These are phyloP conservation scores for Thalassia testudinum DNA, from an alignment of 116 monocot genomes.

Conservation along the genomic window DNA sequence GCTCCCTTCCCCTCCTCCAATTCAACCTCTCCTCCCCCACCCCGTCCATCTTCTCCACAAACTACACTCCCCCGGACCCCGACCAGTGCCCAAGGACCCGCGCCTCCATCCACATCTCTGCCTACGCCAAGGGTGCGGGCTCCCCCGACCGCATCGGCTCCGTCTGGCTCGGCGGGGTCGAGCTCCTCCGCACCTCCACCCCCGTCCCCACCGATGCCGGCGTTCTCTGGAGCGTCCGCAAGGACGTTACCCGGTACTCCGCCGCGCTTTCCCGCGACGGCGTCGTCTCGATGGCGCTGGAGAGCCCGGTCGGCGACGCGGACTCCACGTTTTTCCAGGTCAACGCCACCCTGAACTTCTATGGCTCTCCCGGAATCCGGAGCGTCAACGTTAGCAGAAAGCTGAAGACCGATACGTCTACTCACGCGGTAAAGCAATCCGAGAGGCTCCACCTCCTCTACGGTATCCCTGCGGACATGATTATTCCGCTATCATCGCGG, in stretches of 20 bases:
- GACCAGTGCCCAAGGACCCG: conserved; percentile 2
- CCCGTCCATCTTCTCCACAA: conserved; percentile 3
- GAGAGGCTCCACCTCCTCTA: conserved; percentile 1
- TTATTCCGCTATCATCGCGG: conserved; percentile 5
- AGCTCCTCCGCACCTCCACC: conserved; percentile 28
- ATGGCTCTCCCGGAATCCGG: neutral
- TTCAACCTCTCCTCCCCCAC: conserved; percentile 8
- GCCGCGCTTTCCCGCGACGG: conserved; percentile 6
- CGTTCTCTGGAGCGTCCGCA: conserved; percentile 12
- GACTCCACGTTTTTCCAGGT: conserved; percentile 12
- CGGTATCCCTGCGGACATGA: conserved; percentile 11
- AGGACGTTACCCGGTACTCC: conserved; percentile 15
- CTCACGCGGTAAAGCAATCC: neutral
- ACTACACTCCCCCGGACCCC: conserved; percentile 17
- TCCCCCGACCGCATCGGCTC: conserved; percentile 41
- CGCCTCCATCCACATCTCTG: conserved; percentile 38
- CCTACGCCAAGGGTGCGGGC: conserved; percentile 20
- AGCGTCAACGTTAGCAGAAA: neutral
- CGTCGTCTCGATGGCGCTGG: neutral
- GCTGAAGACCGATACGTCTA: too few relatives aligned
- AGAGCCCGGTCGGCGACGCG: conserved; percentile 6
- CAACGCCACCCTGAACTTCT: conserved; percentile 14
- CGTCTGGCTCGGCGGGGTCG: conserved; percentile 36
- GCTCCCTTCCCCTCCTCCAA: conserved; percentile 22
- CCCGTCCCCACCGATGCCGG: conserved; percentile 14